Base-by-base conservation (phyloP, 2,329 filamentous ascomycete species). In the Penicillium sp. region DNA sequence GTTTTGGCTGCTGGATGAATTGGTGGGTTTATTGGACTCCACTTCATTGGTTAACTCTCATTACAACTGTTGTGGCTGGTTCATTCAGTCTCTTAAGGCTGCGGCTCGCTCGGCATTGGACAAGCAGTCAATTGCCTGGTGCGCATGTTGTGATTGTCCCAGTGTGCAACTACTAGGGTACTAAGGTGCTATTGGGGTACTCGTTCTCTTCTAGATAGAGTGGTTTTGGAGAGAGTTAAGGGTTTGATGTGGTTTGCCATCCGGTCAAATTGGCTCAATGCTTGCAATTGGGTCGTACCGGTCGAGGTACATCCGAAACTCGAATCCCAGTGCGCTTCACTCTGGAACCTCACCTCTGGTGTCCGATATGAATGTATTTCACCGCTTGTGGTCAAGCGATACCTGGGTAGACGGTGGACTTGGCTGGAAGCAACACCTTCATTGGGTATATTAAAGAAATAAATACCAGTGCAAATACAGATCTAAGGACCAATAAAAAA, bases 1-100 rank as follows among this genome's bases (percentile, higher is more conserved):
- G 75, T 77, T 51, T 59, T 77, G 52, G 73, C 72, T 35, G 66
- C 68, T 41, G 67, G 63, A 0, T 72, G 65, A 72, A 40, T 23
- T 16, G 2, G 39, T 25, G 29, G 34, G 9, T 7, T 16, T 12
- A 29, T 46, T 7, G 2, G 21, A 15, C 25, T 27, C 15, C 32
- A 15, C 8, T 10, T 49, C 23, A 16, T 16, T 29, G 35, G 10
- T 23, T 32, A 25, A 16, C 41, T 29, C 46, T 35, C 34, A 27
- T 50, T n/a, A 21, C 41, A 7, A 31, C 41, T 31, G 2, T 16
- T 39, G n/a, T 6, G 6, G 18, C 13, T n/a, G 18, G 13, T 32
- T 6, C 9, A 41, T 29, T 29, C 6, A n/a, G 34, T 50, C 18
- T 25, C n/a, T 29, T 21, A 13, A 13, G 27, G 15, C 37, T 41